A percentile compares a stretch with the other conserved stretches of the same genome.
Conservation (phyloP, 345 rosid species). For the Salix suchowensis region DNA sequence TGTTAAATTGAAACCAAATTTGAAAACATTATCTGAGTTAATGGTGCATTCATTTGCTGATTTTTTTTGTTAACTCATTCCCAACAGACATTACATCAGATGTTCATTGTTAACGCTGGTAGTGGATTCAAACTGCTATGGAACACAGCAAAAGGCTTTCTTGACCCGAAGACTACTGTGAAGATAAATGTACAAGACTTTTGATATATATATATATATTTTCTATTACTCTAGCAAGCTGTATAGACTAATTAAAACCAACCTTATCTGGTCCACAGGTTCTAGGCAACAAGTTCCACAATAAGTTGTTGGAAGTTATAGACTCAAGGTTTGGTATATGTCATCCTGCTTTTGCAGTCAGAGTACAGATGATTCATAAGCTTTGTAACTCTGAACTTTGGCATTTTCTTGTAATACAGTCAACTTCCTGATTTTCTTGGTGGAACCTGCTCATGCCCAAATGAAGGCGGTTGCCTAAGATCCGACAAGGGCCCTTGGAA, state of each 20-base stretch:
- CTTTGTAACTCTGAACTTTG: constrained; percentile 8
- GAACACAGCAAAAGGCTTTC: constrained; percentile 83
- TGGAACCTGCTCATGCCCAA: constrained; percentile 72
- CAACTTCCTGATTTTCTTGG: constrained; percentile 97
- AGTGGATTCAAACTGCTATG: constrained; percentile 77
- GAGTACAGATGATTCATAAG: not conserved
- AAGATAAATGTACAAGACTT: constrained; percentile 66
- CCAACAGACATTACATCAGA: constrained; percentile 81
- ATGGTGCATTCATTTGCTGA: constrained; percentile 6
- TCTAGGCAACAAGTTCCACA: constrained; percentile 68
- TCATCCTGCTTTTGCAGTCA: constrained; percentile 5
- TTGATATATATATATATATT: not conserved
- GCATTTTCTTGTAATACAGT: constrained; percentile 39
- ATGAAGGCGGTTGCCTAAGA: constrained; percentile 78
- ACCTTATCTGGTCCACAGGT: constrained; percentile 51
- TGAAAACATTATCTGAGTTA: not conserved
- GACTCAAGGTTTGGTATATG: constrained; percentile 57
- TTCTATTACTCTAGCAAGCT: constrained; percentile 6
- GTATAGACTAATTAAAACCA: constrained; percentile 18
- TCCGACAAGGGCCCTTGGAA: constrained; percentile 94
- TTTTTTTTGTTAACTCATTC: constrained; percentile 9
- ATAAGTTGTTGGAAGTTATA: constrained; percentile 68
- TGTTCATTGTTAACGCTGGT: constrained; percentile 91
- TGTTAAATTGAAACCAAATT: not conserved
- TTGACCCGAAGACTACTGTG: constrained; percentile 84